These are phyloP conservation scores for Colletotrichum chlorophyti DNA, from an alignment of 2,329 filamentous ascomycete genomes.

Conservation along the genomic window DNA sequence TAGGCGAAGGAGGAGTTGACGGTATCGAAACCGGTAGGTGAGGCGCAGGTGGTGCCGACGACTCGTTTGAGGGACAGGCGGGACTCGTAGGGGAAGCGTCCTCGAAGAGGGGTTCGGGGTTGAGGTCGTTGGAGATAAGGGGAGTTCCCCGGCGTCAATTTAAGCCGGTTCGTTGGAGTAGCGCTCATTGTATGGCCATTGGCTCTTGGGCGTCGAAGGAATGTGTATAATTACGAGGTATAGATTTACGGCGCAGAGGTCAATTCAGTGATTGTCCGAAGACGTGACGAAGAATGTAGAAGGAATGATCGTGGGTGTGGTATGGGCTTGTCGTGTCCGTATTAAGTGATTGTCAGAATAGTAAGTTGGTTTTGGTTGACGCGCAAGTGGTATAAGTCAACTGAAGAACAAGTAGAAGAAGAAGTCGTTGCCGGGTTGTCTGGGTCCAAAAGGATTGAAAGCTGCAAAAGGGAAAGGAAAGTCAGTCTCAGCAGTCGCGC, in stretches of 20 bases:
- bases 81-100: conserved; percentile 55
- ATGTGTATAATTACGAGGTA: conserved; percentile 4
- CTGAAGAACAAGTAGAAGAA: background rate
- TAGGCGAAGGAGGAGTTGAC: conserved; percentile 84
- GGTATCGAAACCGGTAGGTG: conserved; percentile 85
- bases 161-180: conserved; percentile 67
- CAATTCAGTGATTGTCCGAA: background rate
- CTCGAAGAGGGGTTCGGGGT: conserved; percentile 67
- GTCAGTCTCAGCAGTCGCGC: conserved; percentile 5
- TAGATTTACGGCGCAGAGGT: conserved; percentile 12
- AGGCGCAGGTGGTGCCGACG: conserved; percentile 87
- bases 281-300: background rate
- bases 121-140: conserved; percentile 67
- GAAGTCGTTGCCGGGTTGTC: background rate
- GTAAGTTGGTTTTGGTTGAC: background rate
- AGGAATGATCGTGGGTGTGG: background rate
- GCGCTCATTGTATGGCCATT: conserved; percentile 66
- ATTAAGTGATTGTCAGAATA: too few species aligned
- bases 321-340: too few species aligned
- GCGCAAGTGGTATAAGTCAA: conserved; percentile 11
- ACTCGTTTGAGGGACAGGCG: conserved; percentile 81
- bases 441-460: conserved; percentile 17
- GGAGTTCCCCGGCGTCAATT: conserved; percentile 79
- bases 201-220: conserved; percentile 36
- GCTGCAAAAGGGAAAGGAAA: conserved; percentile 7